Conservation (phyloP, 169 alveolate species). For the Plasmodium vivax region DNA sequence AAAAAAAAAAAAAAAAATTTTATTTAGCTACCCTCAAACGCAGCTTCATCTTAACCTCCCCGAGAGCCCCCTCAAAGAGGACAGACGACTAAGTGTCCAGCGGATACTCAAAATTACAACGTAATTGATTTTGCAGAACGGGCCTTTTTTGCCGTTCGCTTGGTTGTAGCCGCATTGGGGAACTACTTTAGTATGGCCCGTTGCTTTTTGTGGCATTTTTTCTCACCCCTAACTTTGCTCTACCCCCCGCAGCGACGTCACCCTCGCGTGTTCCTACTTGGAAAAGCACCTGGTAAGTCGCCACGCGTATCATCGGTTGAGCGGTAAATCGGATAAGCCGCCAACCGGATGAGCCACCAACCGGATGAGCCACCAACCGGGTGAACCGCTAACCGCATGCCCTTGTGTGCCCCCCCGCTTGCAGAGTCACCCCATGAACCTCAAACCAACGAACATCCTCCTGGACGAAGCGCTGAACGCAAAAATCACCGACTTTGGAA, state of each 20-base stretch:
- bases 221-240: background rate
- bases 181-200: background rate
- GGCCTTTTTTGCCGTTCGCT: background rate
- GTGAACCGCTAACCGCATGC: background rate
- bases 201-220: conserved; percentile 6
- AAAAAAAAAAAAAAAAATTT: conserved; percentile 55
- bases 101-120: conserved; percentile 50
- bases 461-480: conserved; percentile 73
- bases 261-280: conserved; percentile 73
- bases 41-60: background rate
- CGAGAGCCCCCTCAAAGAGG: background rate
- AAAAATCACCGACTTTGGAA: conserved; percentile 70
- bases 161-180: background rate
- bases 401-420: background rate
- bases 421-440: conserved; percentile 23
- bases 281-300: conserved; percentile 48
- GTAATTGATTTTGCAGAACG: conserved; percentile 11
- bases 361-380: background rate
- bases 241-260: conserved; percentile 24
- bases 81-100: conserved; percentile 21
- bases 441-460: conserved; percentile 72
- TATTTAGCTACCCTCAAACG: conserved; percentile 46
- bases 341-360: background rate
- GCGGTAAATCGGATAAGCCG: background rate
- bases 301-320: background rate